Evolutionary conservation across 805 yeast genomes (phyloP).

Genomic region (Candida saitoana): DNA sequence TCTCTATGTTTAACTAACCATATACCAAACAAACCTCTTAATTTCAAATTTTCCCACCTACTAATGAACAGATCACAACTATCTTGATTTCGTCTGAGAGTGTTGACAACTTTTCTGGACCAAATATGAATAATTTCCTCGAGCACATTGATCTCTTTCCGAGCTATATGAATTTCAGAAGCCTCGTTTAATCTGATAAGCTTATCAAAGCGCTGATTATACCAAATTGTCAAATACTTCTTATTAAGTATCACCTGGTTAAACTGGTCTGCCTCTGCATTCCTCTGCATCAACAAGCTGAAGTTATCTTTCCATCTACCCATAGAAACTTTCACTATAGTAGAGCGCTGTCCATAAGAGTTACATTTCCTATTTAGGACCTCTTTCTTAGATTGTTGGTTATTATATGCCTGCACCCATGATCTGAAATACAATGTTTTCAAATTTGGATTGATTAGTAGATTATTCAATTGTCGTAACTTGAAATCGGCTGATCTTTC

Average conservation of each 20-base stretch:
- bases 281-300: constrained; percentile 1
- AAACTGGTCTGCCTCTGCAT: constrained; percentile 16
- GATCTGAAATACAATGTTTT: constrained; percentile 10
- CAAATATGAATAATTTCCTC: constrained; percentile 29
- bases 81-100: constrained; percentile 29
- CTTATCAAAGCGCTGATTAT: constrained; percentile 24
- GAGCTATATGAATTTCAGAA: constrained; percentile 27
- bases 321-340: neutral
- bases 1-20: constrained; percentile 30
- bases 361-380: constrained; percentile 9
- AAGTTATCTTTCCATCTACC: constrained; percentile 6
- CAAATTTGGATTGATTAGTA: constrained; percentile 11
- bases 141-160: constrained; percentile 22
- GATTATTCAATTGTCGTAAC: constrained; percentile 15
- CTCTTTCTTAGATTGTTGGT: constrained; percentile 6
- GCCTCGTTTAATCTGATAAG: constrained; percentile 21
- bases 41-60: constrained; percentile 26
- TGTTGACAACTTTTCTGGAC: constrained; percentile 34
- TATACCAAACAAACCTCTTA: constrained; percentile 31
- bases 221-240: constrained; percentile 31
- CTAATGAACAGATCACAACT: constrained; percentile 30
- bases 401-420: constrained; percentile 22
- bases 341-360: constrained; percentile 5
- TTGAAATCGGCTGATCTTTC: constrained; percentile 16
- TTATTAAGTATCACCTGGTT: constrained; percentile 17